Conservation (phyloP, 306 rosid genomes). For the Nissolia schottii region DNA sequence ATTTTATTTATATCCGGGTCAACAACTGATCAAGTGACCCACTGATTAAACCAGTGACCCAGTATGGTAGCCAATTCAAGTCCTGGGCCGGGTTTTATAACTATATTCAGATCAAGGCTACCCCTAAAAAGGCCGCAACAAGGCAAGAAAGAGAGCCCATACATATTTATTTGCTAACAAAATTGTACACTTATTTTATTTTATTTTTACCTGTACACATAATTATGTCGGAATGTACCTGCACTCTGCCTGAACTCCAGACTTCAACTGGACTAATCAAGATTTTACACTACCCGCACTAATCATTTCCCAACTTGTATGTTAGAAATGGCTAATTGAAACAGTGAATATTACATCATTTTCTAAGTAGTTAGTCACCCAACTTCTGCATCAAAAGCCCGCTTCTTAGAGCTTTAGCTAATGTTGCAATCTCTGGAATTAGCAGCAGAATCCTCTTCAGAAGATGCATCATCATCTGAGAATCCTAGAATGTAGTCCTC, state of each 20-base stretch:
- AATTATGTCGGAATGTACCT: neutral
- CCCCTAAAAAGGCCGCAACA: too few relatives aligned
- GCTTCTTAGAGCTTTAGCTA: constrained; percentile 31
- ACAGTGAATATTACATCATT: constrained; percentile 1
- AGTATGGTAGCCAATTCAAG: too few relatives aligned
- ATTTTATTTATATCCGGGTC: too few relatives aligned
- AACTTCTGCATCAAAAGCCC: neutral
- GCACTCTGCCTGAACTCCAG: neutral
- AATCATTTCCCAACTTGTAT: neutral
- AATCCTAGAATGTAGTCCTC: constrained; percentile 26
- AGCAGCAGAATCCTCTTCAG: constrained; percentile 34
- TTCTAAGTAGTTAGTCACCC: constrained; percentile 2
- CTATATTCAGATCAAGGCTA: too few relatives aligned
- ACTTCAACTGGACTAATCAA: neutral
- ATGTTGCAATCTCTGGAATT: constrained; percentile 40
- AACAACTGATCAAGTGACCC: too few relatives aligned
- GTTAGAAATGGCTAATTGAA: neutral
- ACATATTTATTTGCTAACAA: neutral
- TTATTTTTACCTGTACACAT: constrained; percentile 3
- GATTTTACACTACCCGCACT: constrained; percentile 13
- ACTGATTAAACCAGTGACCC: too few relatives aligned
- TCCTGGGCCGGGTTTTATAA: too few relatives aligned
- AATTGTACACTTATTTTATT: neutral
- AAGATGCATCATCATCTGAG: constrained; percentile 28
- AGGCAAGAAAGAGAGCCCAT: too few relatives aligned